Conservation (phyloP, 257 asterid species). For the Nemophila menziesii region DNA sequence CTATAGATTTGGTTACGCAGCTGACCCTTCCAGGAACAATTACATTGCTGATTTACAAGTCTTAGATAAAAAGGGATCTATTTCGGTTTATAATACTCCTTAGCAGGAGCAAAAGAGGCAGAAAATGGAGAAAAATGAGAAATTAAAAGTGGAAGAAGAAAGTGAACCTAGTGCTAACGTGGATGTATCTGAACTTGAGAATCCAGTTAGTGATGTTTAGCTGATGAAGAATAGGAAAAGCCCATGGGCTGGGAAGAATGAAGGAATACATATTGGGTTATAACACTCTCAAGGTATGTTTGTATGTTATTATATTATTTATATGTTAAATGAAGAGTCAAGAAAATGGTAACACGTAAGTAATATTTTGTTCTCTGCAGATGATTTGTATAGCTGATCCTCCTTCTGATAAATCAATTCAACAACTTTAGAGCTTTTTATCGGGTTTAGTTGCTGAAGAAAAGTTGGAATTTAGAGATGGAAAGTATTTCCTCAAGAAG, state of each 20-base stretch:
- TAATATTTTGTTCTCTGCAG: no score
- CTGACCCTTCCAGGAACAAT: constrained; percentile 68
- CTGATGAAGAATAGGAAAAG: constrained; percentile 83
- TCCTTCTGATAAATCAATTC: constrained; percentile 83
- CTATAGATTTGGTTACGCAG: constrained; percentile 83
- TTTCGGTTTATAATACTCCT: constrained; percentile 73
- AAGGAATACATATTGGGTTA: constrained; percentile 58
- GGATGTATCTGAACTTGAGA: constrained; percentile 43
- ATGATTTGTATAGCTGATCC: constrained; percentile 95
- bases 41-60: constrained; percentile 73
- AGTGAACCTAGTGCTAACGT: constrained; percentile 15
- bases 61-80: constrained; percentile 37
- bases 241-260: constrained; percentile 93
- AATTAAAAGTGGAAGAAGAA: constrained; percentile 40
- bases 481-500: constrained; percentile 60
- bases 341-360: no score
- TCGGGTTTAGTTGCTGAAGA: constrained; percentile 86
- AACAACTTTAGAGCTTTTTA: constrained; percentile 83
- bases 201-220: constrained; percentile 81
- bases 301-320: no score
- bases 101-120: constrained; percentile 75
- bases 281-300: no score
- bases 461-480: constrained; percentile 72
- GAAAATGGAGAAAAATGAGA: constrained; percentile 78
- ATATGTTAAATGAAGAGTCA: no score